A percentile compares a stretch with the other conserved stretches of the same genome.
phyloP scores from a whole-genome alignment of 768 basidiomycete species.

The Gloeostereum incarnatum region DNA sequence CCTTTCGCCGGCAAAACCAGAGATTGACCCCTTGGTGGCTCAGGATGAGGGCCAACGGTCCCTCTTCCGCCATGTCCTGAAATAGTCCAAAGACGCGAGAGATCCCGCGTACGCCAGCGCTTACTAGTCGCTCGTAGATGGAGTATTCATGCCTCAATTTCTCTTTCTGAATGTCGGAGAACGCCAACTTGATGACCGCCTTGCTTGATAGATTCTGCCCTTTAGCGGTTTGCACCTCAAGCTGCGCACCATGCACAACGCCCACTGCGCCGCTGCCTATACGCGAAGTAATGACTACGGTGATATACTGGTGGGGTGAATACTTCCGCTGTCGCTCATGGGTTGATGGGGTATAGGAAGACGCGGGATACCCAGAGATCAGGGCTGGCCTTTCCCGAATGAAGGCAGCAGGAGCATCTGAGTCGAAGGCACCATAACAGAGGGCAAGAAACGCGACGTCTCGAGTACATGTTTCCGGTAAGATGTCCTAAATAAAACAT shows the following conservation, averaged over 20 bases:
- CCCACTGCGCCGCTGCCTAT: conserved; percentile 7
- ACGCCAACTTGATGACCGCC: conserved; percentile 10
- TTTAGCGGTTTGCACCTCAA: conserved; percentile 4
- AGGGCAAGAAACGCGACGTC: not conserved
- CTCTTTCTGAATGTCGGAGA: conserved; percentile 3
- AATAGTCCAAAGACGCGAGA: conserved; percentile 7
- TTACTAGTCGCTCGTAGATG: conserved; percentile 6
- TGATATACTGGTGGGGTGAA: not conserved
- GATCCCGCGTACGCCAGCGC: not conserved
- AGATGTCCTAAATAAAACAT: no score
- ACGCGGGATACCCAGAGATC: not conserved
- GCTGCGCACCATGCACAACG: conserved; percentile 4
- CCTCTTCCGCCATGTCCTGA: conserved; percentile 6
- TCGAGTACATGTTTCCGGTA: conserved; percentile 8
- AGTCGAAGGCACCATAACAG: not conserved
- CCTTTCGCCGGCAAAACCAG: no score
- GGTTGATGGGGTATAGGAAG: no score
- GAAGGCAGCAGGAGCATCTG: not conserved
- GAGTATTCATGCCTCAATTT: conserved; percentile 7
- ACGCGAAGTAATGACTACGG: conserved; percentile 1
- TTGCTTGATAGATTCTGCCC: not conserved
- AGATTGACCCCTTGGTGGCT: no score
- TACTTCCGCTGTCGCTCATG: no score
- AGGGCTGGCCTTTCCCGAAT: not conserved
- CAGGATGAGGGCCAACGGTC: conserved; percentile 4